Conservation (phyloP, 306 rosid genomes). For the Argentina anserina region DNA sequence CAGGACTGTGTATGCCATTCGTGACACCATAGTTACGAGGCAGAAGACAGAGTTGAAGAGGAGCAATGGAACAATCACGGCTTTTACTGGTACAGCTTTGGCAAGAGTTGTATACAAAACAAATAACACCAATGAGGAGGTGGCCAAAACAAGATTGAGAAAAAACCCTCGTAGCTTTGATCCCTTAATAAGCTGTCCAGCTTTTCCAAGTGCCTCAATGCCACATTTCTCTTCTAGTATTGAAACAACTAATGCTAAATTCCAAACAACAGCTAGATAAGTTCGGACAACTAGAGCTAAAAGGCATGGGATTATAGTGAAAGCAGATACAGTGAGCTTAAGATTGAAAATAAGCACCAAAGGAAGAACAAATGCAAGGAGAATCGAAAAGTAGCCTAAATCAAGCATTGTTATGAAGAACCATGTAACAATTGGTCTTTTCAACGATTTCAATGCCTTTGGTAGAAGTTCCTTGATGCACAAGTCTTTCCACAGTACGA, state of each 20-base stretch:
- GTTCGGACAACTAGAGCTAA: neutral
- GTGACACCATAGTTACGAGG: neutral
- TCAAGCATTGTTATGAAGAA: constrained; percentile 12
- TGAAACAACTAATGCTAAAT: constrained; percentile 18
- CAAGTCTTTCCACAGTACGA: neutral
- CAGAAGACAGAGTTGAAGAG: neutral
- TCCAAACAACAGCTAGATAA: constrained; percentile 20
- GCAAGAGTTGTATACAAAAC: neutral
- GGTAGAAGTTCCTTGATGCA: neutral
- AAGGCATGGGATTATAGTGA: neutral
- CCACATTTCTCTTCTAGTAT: constrained; percentile 27
- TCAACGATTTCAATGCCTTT: neutral
- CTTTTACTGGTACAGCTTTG: neutral
- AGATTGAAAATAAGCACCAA: neutral
- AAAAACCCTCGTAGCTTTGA: constrained; percentile 11
- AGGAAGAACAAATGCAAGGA: neutral
- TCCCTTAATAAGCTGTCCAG: constrained; percentile 20
- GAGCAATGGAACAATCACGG: neutral
- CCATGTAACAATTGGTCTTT: constrained; percentile 10
- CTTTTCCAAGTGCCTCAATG: constrained; percentile 23
- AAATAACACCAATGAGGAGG: too few species aligned
- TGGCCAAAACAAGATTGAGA: neutral
- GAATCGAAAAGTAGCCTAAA: neutral
- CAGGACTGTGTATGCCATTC: constrained; percentile 18
- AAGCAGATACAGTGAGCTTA: neutral